Conservation (phyloP, 2,329 filamentous ascomycete genomes). For the Cordyceps cicadae region DNA sequence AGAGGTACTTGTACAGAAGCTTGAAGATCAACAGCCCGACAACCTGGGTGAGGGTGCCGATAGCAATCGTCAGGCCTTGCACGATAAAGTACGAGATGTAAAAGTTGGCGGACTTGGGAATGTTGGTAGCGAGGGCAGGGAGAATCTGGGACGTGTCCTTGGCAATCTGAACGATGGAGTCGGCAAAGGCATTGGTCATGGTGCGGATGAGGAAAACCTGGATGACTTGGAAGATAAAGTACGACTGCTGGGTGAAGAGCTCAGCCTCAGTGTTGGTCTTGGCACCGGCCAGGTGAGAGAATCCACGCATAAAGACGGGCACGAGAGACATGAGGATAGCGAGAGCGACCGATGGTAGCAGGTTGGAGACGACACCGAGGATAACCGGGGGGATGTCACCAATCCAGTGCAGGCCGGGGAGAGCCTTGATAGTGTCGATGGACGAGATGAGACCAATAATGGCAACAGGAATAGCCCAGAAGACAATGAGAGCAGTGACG, state of each 20-base stretch:
- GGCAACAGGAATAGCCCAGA: conserved; percentile 72
- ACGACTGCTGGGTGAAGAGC: conserved; percentile 81
- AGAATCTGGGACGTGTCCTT: conserved; percentile 54
- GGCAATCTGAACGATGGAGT: conserved; percentile 55
- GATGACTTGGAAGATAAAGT: conserved; percentile 83
- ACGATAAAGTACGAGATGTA: conserved; percentile 87
- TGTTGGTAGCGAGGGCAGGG: conserved; percentile 57
- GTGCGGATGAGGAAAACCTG: conserved; percentile 90
- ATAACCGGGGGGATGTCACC: conserved; percentile 60
- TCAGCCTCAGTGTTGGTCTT: conserved; percentile 75
- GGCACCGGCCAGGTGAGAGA: conserved; percentile 71
- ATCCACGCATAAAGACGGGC: conserved; percentile 54
- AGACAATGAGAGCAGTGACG: conserved; percentile 67
- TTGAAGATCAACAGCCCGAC: conserved; percentile 59
- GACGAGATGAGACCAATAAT: conserved; percentile 82
- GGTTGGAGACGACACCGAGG: conserved; percentile 71
- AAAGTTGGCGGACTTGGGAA: conserved; percentile 85
- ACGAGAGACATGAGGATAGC: conserved; percentile 77
- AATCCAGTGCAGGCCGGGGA: conserved; percentile 69
- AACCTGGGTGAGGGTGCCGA: conserved; percentile 62
- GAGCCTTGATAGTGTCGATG: conserved; percentile 57
- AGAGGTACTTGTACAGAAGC: conserved; percentile 59
- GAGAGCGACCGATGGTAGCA: conserved; percentile 72
- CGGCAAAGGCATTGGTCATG: conserved; percentile 69
- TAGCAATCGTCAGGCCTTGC: conserved; percentile 72